Evolutionary conservation across 495 filamentous ascomycete genomes (phyloP), one percentile per base, ranked within the genome.

Genomic region (Daldinia loculata): DNA sequence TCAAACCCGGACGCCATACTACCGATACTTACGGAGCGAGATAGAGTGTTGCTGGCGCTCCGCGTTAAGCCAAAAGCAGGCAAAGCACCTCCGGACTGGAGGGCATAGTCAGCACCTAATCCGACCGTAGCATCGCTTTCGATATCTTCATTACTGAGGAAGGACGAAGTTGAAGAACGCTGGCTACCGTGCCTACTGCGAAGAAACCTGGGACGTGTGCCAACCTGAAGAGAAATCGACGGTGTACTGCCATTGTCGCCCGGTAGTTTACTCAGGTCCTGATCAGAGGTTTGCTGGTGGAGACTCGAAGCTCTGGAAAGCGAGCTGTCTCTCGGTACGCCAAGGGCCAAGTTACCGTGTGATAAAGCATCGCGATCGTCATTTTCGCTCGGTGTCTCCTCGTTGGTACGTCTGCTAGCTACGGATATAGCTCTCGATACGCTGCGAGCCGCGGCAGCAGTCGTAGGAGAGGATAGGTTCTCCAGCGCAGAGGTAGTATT

Each of bases 1-100:
- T 94, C 94, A 24, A 97, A 87, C 1, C 92, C 94, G 15, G 94
- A 97, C n/a, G 92, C 93, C 83, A 98, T 93, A 71, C 94, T 98
- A 11, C 95, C 95, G 59, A 98, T 86, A 76, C 94, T 98, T 36
- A 94, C 90, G 11, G 94, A 89, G 55, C 95, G 84, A 19, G 92
- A 90, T 53, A 97, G 81, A 17, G 86, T 79, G 59, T 86, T 85
- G 59, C 84, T 87, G 41, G 82, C 76, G 70, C 76, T 82, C 45
- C 84, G 83, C 36, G 83, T 83, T 55, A 84, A 82, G n/a, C 83
- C 87, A 38, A 80, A 79, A 8, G 83, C 80, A 11, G 93, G 90
- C 5, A 84, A 84, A 12, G 93, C 91, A 11, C 93, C 93, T 34
- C 92, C 93, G 4, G 92, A 91, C 75, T 94, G 93, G 41, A 95